phyloP scores from a whole-genome alignment of 179 eudicot genomes.

The Spergularia azorica region DNA sequence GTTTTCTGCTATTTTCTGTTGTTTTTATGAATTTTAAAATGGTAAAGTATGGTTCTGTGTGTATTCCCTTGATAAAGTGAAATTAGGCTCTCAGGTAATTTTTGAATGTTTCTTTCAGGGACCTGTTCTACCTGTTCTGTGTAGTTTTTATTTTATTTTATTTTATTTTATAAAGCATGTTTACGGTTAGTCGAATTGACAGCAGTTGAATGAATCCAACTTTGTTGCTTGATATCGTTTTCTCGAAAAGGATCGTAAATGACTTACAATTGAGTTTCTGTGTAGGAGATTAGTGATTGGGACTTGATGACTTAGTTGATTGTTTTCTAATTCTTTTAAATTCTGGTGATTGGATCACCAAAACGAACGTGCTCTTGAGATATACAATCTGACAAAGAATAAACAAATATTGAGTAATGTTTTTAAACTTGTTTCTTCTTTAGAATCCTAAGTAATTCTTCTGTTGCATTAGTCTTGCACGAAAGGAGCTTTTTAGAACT shows the following conservation, averaged over 20 bases:
- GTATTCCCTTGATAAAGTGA: constrained; percentile 15
- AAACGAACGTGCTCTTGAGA: neutral
- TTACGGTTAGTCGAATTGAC: constrained; percentile 19
- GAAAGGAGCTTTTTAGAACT: neutral
- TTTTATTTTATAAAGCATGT: neutral
- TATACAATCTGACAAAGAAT: neutral
- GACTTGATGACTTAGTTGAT: neutral
- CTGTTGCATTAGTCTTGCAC: neutral
- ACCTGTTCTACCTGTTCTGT: neutral
- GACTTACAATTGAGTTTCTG: neutral
- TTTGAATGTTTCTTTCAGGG: constrained; percentile 26
- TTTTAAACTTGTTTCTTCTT: neutral
- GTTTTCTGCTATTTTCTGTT: too few relatives aligned
- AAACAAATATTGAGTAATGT: too few relatives aligned
- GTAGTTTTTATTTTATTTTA: too few relatives aligned
- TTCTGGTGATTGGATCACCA: constrained; percentile 5
- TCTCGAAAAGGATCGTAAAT: neutral
- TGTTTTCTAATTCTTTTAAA: neutral
- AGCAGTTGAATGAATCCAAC: constrained; percentile 22
- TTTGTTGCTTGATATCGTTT: neutral
- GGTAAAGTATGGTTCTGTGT: too few relatives aligned
- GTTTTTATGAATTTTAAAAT: too few relatives aligned
- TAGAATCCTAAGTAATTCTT: neutral
- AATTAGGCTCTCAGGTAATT: constrained; percentile 7
- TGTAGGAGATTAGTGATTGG: neutral